Evolutionary conservation across 192 early-diverging fungal species (phyloP), one percentile per base, ranked within the genome.

Genomic region (Coemansia sp.): DNA sequence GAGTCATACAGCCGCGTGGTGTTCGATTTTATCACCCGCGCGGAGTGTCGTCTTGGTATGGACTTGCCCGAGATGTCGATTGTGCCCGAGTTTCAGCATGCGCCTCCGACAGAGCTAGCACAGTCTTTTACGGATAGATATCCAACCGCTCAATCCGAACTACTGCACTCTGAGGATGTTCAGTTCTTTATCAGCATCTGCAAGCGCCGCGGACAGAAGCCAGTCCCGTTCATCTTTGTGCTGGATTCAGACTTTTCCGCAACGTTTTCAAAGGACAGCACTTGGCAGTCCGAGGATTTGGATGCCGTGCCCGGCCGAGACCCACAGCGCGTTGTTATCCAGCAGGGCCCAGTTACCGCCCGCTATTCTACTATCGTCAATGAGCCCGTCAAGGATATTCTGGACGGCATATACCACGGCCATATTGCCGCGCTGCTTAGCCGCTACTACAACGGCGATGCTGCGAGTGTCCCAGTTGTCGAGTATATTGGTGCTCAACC

Each of bases 191-290:
- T 81, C 61, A 69, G 72, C 50, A 61, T 77, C 48, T 77, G 80
- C 72, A 67, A 72, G 72, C 78, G 72, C 6, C 72, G 68, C 19
- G 78, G 78, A 14, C 89, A 93, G 69, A 96, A 94, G 83, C 94
- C 94, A 14, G 90, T 94, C 13, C 92, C 96, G 37, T 98, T 95
- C 82, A 91, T 96, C 62, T 90, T 93, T 7, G 88, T 91, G 16
- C 79, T 98, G 29, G 94, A 96, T 75, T 90, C 92, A 50, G 91
- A 93, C 76, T 94, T 98, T 81, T 90, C 93, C 59, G 83, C 90
- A 50, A 92, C 93, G 90, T 89, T 96, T 79, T 92, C 90, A 84
- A 96, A 96, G 85, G 92, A 95, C 76, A 93, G 89, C 14, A 79
- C 91, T 29, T 96, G 94, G 94, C 93, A 94, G 73, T 89, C 91